Percentiles rank a stretch among this genome's conserved stretches.
Conservation (phyloP, 805 yeast species). For the Myxozyma monticola region DNA sequence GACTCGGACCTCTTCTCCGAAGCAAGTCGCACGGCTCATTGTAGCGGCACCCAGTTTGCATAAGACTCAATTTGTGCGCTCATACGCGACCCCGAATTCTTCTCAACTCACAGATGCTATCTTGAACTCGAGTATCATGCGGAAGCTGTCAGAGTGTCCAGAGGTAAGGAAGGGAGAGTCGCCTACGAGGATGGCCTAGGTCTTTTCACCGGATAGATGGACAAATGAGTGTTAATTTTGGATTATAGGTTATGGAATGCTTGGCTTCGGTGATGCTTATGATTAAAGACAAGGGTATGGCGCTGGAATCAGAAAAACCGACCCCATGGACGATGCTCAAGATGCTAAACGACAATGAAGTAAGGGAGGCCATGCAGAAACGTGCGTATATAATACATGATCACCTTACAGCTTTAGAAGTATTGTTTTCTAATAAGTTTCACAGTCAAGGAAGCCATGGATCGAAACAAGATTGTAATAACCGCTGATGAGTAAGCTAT, state of each 20-base stretch:
- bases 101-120: conserved; percentile 21
- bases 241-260: conserved; percentile 18
- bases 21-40: neutral
- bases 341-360: conserved; percentile 19
- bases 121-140: conserved; percentile 20
- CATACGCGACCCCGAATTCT: conserved; percentile 13
- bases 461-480: conserved; percentile 11
- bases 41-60: neutral
- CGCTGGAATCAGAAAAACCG: conserved; percentile 2
- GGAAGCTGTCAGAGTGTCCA: conserved; percentile 16
- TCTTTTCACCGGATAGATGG: neutral
- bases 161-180: no score
- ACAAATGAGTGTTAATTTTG: no score
- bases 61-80: neutral
- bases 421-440: no score
- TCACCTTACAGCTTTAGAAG: no score
- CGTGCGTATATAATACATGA: no score
- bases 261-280: conserved; percentile 13
- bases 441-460: conserved; percentile 12
- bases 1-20: neutral
- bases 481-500: conserved; percentile 18
- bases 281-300: conserved; percentile 11
- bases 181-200: neutral
- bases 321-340: conserved; percentile 11
- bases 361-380: conserved; percentile 15